Percentiles rank a stretch among this genome's conserved stretches.
Conservation (phyloP, 129 eudicot genomes). For the Pulicaria dysenterica region DNA sequence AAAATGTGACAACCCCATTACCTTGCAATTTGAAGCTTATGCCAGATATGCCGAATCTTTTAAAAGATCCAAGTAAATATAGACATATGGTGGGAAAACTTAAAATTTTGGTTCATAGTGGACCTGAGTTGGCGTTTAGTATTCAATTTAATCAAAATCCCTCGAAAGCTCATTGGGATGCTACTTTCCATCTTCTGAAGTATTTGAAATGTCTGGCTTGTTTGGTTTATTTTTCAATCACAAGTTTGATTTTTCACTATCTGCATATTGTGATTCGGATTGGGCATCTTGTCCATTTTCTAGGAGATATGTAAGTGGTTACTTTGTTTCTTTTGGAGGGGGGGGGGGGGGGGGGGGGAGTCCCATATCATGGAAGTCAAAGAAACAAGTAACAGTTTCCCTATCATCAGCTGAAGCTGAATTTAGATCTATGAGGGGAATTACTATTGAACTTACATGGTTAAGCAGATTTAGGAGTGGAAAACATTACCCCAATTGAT, state of each 20-base stretch:
- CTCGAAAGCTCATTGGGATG: not conserved
- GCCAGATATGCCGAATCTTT: not conserved
- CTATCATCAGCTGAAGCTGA: not conserved
- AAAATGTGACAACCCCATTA: not conserved
- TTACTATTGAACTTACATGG: too few species aligned
- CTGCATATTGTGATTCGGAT: not conserved
- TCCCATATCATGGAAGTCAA: constrained; percentile 6
- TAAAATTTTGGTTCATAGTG: not conserved
- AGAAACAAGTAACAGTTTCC: not conserved
- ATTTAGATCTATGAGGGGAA: not conserved
- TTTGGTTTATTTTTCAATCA: not conserved
- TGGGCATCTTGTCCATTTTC: constrained; percentile 10
- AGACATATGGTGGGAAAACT: not conserved
- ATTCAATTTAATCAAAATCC: not conserved
- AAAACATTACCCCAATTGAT: too few species aligned
- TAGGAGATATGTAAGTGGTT: not conserved
- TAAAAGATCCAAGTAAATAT: too few species aligned
- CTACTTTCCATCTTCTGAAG: not conserved
- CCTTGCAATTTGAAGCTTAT: not conserved
- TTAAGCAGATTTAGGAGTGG: too few species aligned
- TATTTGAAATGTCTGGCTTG: not conserved
- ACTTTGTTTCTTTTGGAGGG: not conserved
- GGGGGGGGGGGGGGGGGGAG: too few species aligned
- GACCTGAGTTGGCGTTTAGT: not conserved
- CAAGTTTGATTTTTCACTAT: not conserved